These are phyloP conservation scores for Excoecaria cochinchinensis DNA, from an alignment of 345 rosid genomes.

Conservation along the genomic window DNA sequence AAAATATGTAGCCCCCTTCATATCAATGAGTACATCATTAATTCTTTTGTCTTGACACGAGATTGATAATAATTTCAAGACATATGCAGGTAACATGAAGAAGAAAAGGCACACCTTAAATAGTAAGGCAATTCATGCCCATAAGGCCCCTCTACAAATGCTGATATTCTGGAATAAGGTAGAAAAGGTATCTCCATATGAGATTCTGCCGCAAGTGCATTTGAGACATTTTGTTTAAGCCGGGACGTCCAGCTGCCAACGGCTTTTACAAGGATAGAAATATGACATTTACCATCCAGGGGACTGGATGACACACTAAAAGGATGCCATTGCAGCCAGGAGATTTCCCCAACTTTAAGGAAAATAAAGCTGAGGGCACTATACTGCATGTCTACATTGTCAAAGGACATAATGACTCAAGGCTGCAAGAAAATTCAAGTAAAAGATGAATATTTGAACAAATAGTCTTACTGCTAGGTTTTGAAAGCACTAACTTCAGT, in stretches of 20 bases:
- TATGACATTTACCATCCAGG: conserved; percentile 60
- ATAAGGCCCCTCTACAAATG: conserved; percentile 84
- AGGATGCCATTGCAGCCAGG: conserved; percentile 97
- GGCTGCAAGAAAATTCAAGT: neutral
- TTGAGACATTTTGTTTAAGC: conserved; percentile 39
- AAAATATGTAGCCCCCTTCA: too few species aligned
- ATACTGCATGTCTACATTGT: conserved; percentile 53
- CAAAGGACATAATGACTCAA: neutral
- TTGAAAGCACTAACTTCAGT: conserved; percentile 58
- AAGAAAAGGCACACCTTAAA: conserved; percentile 45
- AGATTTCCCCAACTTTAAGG: conserved; percentile 70
- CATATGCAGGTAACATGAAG: neutral
- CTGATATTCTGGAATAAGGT: conserved; percentile 42
- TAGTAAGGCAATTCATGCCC: conserved; percentile 79
- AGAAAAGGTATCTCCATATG: conserved; percentile 23
- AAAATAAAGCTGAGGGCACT: conserved; percentile 82
- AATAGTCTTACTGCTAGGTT: conserved; percentile 56
- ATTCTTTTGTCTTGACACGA: neutral
- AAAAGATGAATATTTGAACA: neutral
- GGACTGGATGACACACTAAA: conserved; percentile 94
- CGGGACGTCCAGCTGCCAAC: conserved; percentile 72
- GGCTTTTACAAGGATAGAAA: conserved; percentile 71
- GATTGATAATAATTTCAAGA: neutral
- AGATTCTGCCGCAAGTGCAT: conserved; percentile 13
- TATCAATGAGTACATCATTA: too few species aligned